Evolutionary conservation across 139 green algal genomes (phyloP).

Genomic region (Zygnema circumcarinatum): DNA sequence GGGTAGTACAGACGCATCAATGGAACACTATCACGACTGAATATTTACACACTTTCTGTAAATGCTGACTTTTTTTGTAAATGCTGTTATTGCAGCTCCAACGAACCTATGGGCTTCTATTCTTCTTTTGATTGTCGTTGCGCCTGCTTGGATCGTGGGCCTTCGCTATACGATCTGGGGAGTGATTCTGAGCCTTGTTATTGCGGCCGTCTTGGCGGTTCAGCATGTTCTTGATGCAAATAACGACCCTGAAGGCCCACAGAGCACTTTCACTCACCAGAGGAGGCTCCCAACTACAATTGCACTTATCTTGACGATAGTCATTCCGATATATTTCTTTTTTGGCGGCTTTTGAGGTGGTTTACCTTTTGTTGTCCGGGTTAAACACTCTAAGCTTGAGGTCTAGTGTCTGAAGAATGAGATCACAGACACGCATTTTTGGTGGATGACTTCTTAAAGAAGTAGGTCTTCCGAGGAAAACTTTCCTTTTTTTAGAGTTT

Average conservation of each 20-base stretch:
- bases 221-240: not conserved
- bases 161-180: not conserved
- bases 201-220: not conserved
- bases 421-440: no score
- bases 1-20: no score
- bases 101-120: conserved; percentile 15
- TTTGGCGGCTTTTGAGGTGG: no score
- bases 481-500: no score
- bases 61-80: no score
- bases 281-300: conserved; percentile 13
- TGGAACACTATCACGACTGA: no score
- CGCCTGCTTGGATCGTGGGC: not conserved
- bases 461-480: no score
- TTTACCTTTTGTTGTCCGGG: no score
- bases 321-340: conserved; percentile 15
- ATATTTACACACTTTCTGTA: no score
- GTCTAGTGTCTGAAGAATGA: no score
- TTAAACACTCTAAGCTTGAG: no score
- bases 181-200: not conserved
- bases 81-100: conserved; percentile 6
- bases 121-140: conserved; percentile 8
- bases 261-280: conserved; percentile 12
- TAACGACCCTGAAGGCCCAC: not conserved
- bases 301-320: not conserved
- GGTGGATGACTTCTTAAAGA: no score